Percentiles rank a stretch among this genome's conserved stretches.
These are phyloP conservation scores for Stagonosporopsis rhizophila DNA, from an alignment of 2,329 filamentous ascomycete genomes.

Conservation along the genomic window DNA sequence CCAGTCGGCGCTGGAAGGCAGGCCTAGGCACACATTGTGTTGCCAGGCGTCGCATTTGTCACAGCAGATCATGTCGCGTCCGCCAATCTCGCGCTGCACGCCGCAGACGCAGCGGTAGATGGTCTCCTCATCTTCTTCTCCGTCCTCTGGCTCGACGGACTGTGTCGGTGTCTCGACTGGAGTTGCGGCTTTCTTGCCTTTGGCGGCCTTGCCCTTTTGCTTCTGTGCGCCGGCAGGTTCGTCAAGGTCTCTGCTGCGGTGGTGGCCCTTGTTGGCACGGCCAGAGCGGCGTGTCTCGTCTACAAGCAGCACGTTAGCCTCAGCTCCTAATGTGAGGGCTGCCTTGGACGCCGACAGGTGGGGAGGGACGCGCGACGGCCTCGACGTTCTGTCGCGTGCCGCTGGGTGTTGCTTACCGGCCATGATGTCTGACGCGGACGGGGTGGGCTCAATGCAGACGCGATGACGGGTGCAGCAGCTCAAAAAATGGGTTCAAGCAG, in stretches of 20 bases:
- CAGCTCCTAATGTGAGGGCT: slow-evolving; percentile 10
- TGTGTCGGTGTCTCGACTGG: slow-evolving; percentile 51
- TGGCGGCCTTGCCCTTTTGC: slow-evolving; percentile 47
- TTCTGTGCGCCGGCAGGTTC: slow-evolving; percentile 50
- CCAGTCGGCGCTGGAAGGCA: slow-evolving; percentile 73
- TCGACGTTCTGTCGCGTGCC: slow-evolving; percentile 22
- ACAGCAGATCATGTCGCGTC: slow-evolving; percentile 94
- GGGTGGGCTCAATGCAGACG: slow-evolving; percentile 41
- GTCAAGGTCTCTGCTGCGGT: slow-evolving; percentile 79
- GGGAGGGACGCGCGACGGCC: slow-evolving; percentile 14
- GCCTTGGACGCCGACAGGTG: slow-evolving; percentile 20
- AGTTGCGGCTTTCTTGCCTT: slow-evolving; percentile 17
- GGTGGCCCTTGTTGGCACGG: slow-evolving; percentile 94
- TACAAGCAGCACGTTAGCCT: slow-evolving; percentile 49
- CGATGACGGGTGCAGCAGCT: slow-evolving; percentile 39
- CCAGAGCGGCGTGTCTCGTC: slow-evolving; percentile 92
- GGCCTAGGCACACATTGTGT: slow-evolving; percentile 93
- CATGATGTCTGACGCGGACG: slow-evolving; percentile 55
- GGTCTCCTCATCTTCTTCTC: slow-evolving; percentile 64
- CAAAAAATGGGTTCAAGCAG: slow-evolving; percentile 43
- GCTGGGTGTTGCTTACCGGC: slow-evolving; percentile 63
- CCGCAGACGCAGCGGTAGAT: slow-evolving; percentile 95
- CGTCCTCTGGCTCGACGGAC: slow-evolving; percentile 51
- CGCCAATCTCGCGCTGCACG: slow-evolving; percentile 77
- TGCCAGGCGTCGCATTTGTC: slow-evolving; percentile 95